A percentile compares a stretch with the other conserved stretches of the same genome.
These are phyloP conservation scores for thale cress (Arabidopsis thaliana) DNA, from an alignment of 345 rosid genomes.

Conservation along the genomic window TAIR10.1 NC_003071.7:124501-125000, in stretches of 20 bases:
- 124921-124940: neutral
- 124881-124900: conserved; percentile 87
- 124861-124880: conserved; percentile 95
- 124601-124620: conserved; percentile 61
- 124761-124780: conserved; percentile 24
- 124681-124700: conserved; percentile 81
- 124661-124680: conserved; percentile 65
- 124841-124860: conserved; percentile 90
- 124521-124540: conserved; percentile 7
- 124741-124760: neutral
- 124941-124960: conserved; percentile 16
- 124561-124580: conserved; percentile 71
- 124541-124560: conserved; percentile 73
- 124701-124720: conserved; percentile 60
- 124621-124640: conserved; percentile 56
- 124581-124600: conserved; percentile 58
- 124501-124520: no score
- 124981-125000: neutral
- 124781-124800: conserved; percentile 31
- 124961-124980: neutral
- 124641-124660: conserved; percentile 85
- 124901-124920: conserved; percentile 65
- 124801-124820: conserved; percentile 51
- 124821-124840: conserved; percentile 63
- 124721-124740: conserved; percentile 29